Evolutionary conservation across 768 basidiomycete species (phyloP).

Genomic region (Agaricus blazei): DNA sequence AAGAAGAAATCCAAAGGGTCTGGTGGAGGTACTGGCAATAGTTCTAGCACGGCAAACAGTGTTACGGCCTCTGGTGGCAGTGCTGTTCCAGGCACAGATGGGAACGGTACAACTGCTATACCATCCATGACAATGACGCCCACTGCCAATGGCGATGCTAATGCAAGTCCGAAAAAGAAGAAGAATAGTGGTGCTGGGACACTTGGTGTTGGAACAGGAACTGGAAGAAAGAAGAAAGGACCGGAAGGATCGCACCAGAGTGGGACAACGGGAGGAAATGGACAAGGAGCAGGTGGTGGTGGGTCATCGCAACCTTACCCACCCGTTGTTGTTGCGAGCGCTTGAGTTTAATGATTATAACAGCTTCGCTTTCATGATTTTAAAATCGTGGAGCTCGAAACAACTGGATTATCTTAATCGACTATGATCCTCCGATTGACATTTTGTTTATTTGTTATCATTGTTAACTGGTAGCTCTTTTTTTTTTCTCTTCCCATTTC

Average conservation of each 20-base stretch:
- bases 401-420: too few relatives aligned
- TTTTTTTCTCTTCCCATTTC: too few relatives aligned
- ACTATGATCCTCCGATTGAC: too few relatives aligned
- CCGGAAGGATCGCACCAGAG: slow-evolving; percentile 7
- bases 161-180: slow-evolving; percentile 36
- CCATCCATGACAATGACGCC: not conserved
- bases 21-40: slow-evolving; percentile 16
- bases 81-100: slow-evolving; percentile 14
- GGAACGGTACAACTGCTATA: not conserved
- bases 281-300: slow-evolving; percentile 12
- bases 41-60: slow-evolving; percentile 17
- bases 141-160: not conserved
- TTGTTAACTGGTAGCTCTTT: not conserved
- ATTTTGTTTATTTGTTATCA: slow-evolving; percentile 1
- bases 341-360: slow-evolving; percentile 10
- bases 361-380: not conserved
- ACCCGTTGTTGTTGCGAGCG: slow-evolving; percentile 25
- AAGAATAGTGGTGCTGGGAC: slow-evolving; percentile 21
- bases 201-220: slow-evolving; percentile 35
- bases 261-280: slow-evolving; percentile 4
- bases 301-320: slow-evolving; percentile 15
- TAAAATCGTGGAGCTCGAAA: not conserved
- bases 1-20: slow-evolving; percentile 49
- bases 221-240: slow-evolving; percentile 43
- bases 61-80: slow-evolving; percentile 13